Conservation (phyloP, 1,139 yeast species). For the Saccharomyces hybrid region DNA sequence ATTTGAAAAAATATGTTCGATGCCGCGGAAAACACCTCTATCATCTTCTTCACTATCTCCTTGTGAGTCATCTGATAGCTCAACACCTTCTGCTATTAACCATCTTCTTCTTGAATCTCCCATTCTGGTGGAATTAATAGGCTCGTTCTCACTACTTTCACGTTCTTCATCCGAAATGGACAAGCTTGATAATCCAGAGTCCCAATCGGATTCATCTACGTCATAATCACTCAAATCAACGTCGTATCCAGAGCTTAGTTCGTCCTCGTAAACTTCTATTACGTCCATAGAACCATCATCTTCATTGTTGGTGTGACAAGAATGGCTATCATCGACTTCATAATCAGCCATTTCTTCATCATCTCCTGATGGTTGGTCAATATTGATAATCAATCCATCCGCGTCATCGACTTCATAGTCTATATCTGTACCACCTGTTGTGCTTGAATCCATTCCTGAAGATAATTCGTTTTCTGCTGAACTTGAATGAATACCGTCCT, state of each 20-base stretch:
- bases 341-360: constrained; percentile 1
- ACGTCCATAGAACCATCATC: constrained; percentile 26
- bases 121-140: constrained; percentile 6
- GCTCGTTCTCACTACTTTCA: constrained; percentile 18
- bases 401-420: constrained; percentile 22
- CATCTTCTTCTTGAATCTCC: constrained; percentile 23
- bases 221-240: constrained; percentile 33
- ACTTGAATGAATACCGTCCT: constrained; percentile 13
- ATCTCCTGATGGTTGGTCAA: constrained; percentile 1
- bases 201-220: constrained; percentile 33
- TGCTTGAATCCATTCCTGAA: constrained; percentile 2
- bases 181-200: constrained; percentile 31
- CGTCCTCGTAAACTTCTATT: constrained; percentile 35
- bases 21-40: constrained; percentile 29
- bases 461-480: constrained; percentile 2
- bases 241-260: constrained; percentile 26
- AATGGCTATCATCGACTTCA: constrained; percentile 6
- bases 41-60: constrained; percentile 25
- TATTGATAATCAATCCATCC: constrained; percentile 11
- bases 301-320: constrained; percentile 19
- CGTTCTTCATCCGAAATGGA: constrained; percentile 26
- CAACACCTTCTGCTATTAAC: constrained; percentile 28
- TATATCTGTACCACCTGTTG: constrained; percentile 9
- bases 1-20: constrained; percentile 28
- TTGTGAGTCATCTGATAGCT: constrained; percentile 27